Evolutionary conservation across 2,329 filamentous ascomycete genomes (phyloP).

Genomic region (Diaporthe capsici): DNA sequence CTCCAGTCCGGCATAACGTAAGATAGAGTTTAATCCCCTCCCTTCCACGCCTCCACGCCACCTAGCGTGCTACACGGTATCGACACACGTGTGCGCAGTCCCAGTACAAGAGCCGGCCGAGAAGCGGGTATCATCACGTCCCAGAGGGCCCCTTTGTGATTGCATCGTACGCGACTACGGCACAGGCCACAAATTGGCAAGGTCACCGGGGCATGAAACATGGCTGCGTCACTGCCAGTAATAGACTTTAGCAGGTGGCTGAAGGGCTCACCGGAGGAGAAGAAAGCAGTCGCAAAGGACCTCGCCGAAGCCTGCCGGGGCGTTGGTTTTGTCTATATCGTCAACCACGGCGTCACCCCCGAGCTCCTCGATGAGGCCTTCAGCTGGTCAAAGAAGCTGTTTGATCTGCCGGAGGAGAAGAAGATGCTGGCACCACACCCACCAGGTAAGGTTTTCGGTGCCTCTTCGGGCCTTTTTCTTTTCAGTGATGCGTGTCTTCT

Average conservation of each 20-base stretch:
- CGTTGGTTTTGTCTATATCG: slow-evolving; percentile 53
- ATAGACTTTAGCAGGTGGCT: slow-evolving; percentile 42
- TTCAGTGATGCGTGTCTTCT: not conserved
- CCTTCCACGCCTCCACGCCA: not conserved
- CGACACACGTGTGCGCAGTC: not conserved
- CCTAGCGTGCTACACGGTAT: not conserved
- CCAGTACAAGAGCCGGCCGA: not conserved
- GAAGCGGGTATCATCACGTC: not conserved
- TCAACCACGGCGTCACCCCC: slow-evolving; percentile 53
- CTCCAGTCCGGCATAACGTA: slow-evolving; percentile 15
- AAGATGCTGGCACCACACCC: slow-evolving; percentile 56
- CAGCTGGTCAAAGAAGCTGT: slow-evolving; percentile 51
- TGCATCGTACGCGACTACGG: not conserved
- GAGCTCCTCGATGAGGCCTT: slow-evolving; percentile 51
- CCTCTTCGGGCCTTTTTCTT: not conserved
- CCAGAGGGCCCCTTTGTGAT: not conserved
- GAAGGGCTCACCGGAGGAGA: slow-evolving; percentile 31
- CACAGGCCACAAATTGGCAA: not conserved
- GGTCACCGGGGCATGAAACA: not conserved
- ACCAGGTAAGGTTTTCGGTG: slow-evolving; percentile 42
- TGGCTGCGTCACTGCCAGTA: slow-evolving; percentile 34
- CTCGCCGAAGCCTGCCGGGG: slow-evolving; percentile 49
- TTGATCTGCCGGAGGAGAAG: slow-evolving; percentile 49
- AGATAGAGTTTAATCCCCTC: slow-evolving; percentile 5
- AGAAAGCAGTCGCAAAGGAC: slow-evolving; percentile 27